Percentiles rank a stretch among this genome's conserved stretches.
Evolutionary conservation across 2,329 filamentous ascomycete genomes (phyloP).

Genomic region (Lithohypha guttulata): DNA sequence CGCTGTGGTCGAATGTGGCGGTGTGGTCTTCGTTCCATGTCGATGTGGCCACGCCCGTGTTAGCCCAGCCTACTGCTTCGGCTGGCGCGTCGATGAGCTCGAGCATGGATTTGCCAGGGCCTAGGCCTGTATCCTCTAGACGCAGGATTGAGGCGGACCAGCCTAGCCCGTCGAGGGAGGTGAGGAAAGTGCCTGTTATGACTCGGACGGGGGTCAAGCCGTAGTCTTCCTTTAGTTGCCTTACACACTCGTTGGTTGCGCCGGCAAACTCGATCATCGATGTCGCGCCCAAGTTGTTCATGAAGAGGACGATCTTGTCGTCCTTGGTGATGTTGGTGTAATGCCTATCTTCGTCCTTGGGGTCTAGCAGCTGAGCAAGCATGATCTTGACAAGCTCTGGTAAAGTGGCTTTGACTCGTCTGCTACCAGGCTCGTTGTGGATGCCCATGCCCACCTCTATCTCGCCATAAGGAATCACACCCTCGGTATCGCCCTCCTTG

Average conservation of each 20-base stretch:
- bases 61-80: constrained; percentile 56
- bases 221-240: constrained; percentile 48
- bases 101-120: constrained; percentile 45
- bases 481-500: constrained; percentile 42
- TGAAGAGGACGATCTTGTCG: constrained; percentile 52
- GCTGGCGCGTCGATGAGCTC: constrained; percentile 57
- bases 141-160: constrained; percentile 60
- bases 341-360: constrained; percentile 51
- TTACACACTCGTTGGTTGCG: constrained; percentile 55
- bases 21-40: constrained; percentile 47
- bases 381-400: constrained; percentile 47
- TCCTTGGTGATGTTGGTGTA: constrained; percentile 48
- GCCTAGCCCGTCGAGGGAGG: constrained; percentile 59
- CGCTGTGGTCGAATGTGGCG: constrained; percentile 32
- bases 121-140: constrained; percentile 48
- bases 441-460: constrained; percentile 59
- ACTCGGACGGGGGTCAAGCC: constrained; percentile 51
- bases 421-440: constrained; percentile 53
- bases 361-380: constrained; percentile 53
- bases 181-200: constrained; percentile 59
- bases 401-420: constrained; percentile 39
- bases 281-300: constrained; percentile 62
- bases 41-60: constrained; percentile 44
- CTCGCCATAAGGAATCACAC: constrained; percentile 38
- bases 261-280: constrained; percentile 56